These are phyloP conservation scores for Blastobotrys muscicola DNA, from an alignment of 805 yeast genomes.

Conservation along the genomic window DNA sequence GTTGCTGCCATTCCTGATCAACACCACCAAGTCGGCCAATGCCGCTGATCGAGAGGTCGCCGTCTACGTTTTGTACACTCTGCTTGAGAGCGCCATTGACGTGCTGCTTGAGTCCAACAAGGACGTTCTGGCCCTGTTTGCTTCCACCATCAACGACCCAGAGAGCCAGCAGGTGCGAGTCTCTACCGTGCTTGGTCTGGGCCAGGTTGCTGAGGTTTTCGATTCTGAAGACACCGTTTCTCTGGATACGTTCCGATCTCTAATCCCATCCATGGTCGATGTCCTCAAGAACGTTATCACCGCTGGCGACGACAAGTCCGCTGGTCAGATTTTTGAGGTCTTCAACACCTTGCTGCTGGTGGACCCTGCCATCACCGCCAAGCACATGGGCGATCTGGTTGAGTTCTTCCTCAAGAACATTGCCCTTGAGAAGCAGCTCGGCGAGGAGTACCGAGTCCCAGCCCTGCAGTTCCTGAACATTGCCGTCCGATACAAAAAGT, in stretches of 20 bases:
- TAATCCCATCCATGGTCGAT: slow-evolving; percentile 72
- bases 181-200: slow-evolving; percentile 73
- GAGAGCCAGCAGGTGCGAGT: slow-evolving; percentile 67
- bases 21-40: slow-evolving; percentile 49
- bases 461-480: slow-evolving; percentile 79
- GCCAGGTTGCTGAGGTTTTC: slow-evolving; percentile 34
- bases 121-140: slow-evolving; percentile 64
- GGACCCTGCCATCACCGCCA: slow-evolving; percentile 73
- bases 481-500: slow-evolving; percentile 68
- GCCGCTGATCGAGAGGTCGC: slow-evolving; percentile 70
- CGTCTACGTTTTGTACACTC: slow-evolving; percentile 63
- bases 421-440: slow-evolving; percentile 51
- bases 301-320: slow-evolving; percentile 60
- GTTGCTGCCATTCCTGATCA: slow-evolving; percentile 60
- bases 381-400: slow-evolving; percentile 57
- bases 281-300: slow-evolving; percentile 68
- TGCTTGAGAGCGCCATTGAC: slow-evolving; percentile 62
- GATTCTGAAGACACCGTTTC: slow-evolving; percentile 47
- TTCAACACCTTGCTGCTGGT: slow-evolving; percentile 70
- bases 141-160: slow-evolving; percentile 51
- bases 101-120: slow-evolving; percentile 53
- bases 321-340: slow-evolving; percentile 71
- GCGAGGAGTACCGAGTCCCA: slow-evolving; percentile 73
- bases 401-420: slow-evolving; percentile 62
- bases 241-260: slow-evolving; percentile 45